A percentile compares a stretch with the other conserved stretches of the same genome.
These are phyloP conservation scores for Gnaphalium uliginosum DNA, from an alignment of 129 eudicot species.

Conservation along the genomic window DNA sequence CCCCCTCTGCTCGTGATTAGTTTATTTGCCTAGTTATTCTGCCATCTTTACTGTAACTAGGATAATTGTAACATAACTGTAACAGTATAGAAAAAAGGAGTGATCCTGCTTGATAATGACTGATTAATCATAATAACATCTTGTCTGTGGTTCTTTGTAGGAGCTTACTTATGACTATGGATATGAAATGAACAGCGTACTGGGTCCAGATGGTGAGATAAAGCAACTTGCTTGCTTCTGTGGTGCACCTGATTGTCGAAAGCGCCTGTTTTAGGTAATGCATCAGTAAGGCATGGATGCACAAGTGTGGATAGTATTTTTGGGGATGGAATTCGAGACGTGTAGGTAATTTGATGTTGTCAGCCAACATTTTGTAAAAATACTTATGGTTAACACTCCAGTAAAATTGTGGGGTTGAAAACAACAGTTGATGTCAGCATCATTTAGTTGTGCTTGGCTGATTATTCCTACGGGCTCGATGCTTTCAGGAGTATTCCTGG, in stretches of 20 bases:
- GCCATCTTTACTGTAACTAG: background rate
- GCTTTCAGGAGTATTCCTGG: background rate
- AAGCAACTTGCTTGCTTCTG: slow-evolving; percentile 66
- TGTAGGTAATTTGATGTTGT: background rate
- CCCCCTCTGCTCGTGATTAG: background rate
- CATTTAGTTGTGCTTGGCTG: background rate
- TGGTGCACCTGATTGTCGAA: slow-evolving; percentile 76
- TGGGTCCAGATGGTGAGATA: slow-evolving; percentile 68
- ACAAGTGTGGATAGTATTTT: slow-evolving; percentile 23
- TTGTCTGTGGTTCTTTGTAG: slow-evolving; percentile 31
- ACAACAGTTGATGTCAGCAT: background rate
- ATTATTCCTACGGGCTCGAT: background rate
- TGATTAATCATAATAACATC: background rate
- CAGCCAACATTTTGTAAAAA: background rate
- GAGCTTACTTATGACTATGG: slow-evolving; percentile 86
- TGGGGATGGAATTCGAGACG: background rate
- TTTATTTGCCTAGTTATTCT: background rate
- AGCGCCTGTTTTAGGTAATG: slow-evolving; percentile 52
- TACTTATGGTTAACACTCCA: background rate
- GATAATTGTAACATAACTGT: background rate
- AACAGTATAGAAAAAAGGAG: background rate
- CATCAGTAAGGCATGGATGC: background rate
- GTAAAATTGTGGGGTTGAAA: background rate
- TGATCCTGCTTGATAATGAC: background rate
- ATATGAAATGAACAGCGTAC: slow-evolving; percentile 69